A percentile compares a stretch with the other conserved stretches of the same genome.
phyloP scores from a whole-genome alignment of 345 rosid species.

The Passiflora organensis region DNA sequence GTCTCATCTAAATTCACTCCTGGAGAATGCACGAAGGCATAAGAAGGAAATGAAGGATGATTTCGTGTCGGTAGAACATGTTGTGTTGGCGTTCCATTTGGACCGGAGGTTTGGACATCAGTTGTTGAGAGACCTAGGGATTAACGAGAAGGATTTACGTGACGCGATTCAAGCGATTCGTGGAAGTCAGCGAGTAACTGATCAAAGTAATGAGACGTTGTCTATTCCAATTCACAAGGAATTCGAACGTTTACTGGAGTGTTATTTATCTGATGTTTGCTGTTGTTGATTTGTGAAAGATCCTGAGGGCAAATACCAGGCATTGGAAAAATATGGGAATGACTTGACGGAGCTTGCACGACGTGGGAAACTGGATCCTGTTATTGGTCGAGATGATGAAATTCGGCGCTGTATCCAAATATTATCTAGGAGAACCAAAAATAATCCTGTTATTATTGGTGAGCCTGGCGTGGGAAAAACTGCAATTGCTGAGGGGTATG shows the following conservation, averaged over 20 bases:
- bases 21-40: constrained; percentile 54
- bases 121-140: constrained; percentile 48
- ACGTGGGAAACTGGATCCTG: constrained; percentile 93
- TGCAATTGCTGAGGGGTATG: constrained; percentile 83
- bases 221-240: background rate
- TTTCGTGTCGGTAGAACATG: constrained; percentile 76
- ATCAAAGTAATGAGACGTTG: constrained; percentile 49
- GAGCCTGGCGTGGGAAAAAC: constrained; percentile 98
- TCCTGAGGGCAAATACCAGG: constrained; percentile 81
- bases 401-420: constrained; percentile 83
- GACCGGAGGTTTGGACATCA: constrained; percentile 76
- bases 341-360: constrained; percentile 88
- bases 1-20: constrained; percentile 40
- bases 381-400: constrained; percentile 87
- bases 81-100: constrained; percentile 56
- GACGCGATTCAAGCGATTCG: constrained; percentile 64
- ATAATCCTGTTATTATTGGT: constrained; percentile 90
- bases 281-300: constrained; percentile 34
- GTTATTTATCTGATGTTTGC: background rate
- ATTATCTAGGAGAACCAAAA: constrained; percentile 85
- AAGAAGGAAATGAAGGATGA: constrained; percentile 77
- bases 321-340: constrained; percentile 80
- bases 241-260: background rate
- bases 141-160: constrained; percentile 57
- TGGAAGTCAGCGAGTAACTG: constrained; percentile 86